Percentiles rank a stretch among this genome's conserved stretches.
Evolutionary conservation across 2,329 filamentous ascomycete species (phyloP).

Genomic region (Raffaelea albimanens): DNA sequence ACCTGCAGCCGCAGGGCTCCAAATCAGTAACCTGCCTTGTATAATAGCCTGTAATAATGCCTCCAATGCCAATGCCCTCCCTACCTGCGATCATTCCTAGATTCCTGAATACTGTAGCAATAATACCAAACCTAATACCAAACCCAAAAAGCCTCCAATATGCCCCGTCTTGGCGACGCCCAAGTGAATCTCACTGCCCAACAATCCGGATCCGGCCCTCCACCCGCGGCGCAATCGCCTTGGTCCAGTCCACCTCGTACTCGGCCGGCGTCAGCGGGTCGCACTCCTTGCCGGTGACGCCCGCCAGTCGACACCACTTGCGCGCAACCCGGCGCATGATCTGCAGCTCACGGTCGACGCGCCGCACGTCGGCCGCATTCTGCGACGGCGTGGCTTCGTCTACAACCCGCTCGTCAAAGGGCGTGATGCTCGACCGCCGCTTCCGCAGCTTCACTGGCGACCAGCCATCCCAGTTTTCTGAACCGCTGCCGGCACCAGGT

Average conservation of each 20-base stretch:
- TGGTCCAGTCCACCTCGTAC: conserved; percentile 64
- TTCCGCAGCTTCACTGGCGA: conserved; percentile 25
- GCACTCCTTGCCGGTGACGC: conserved; percentile 43
- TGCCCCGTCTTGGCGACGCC: too few relatives aligned
- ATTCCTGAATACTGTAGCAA: too few relatives aligned
- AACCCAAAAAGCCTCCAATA: too few relatives aligned
- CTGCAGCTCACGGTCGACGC: conserved; percentile 37
- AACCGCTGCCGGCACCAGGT: background rate
- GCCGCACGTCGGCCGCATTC: conserved; percentile 31
- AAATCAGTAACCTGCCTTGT: too few relatives aligned
- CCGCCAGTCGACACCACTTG: conserved; percentile 64
- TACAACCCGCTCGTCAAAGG: conserved; percentile 35
- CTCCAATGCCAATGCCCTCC: too few relatives aligned
- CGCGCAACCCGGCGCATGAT: conserved; percentile 59
- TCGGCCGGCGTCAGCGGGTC: conserved; percentile 50
- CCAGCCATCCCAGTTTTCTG: conserved; percentile 27
- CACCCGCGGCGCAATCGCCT: conserved; percentile 65
- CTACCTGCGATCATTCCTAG: too few relatives aligned
- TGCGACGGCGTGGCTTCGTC: conserved; percentile 24
- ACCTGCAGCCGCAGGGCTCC: too few relatives aligned
- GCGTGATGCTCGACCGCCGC: conserved; percentile 21
- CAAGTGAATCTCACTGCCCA: too few relatives aligned
- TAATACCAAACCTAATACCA: too few relatives aligned
- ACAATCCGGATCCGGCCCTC: conserved; percentile 64
- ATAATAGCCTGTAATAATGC: too few relatives aligned